phyloP scores from a whole-genome alignment of 805 yeast species.

The Ogataea methanolica region DNA sequence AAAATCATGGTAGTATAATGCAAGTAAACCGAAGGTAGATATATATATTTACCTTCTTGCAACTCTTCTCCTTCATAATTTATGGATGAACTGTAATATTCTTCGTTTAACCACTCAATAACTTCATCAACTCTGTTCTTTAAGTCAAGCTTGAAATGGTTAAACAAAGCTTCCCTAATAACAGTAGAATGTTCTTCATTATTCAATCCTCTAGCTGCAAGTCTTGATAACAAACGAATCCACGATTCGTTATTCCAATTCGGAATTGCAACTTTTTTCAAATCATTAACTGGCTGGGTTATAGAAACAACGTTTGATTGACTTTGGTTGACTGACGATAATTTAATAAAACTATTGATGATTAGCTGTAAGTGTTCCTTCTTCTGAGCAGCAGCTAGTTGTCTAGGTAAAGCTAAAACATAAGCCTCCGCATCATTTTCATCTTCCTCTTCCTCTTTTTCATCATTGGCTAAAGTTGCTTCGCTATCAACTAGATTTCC shows the following conservation, averaged over 20 bases:
- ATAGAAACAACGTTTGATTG: conserved; percentile 17
- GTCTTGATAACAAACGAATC: conserved; percentile 67
- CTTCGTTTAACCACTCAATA: conserved; percentile 93
- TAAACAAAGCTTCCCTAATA: conserved; percentile 66
- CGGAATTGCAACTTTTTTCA: conserved; percentile 53
- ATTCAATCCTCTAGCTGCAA: conserved; percentile 77
- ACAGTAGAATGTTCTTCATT: conserved; percentile 47
- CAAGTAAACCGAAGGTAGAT: conserved; percentile 40
- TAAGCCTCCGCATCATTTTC: conserved; percentile 27
- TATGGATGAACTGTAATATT: conserved; percentile 66
- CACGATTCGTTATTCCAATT: conserved; percentile 64
- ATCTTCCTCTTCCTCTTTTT: conserved; percentile 13
- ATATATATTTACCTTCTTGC: conserved; percentile 10
- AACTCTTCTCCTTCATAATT: conserved; percentile 16
- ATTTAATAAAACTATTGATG: conserved; percentile 52
- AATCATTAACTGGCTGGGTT: conserved; percentile 18
- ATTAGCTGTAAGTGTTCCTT: conserved; percentile 52
- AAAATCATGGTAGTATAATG: conserved; percentile 68
- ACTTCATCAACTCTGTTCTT: conserved; percentile 67
- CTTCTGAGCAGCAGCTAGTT: conserved; percentile 49
- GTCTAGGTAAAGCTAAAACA: conserved; percentile 52
- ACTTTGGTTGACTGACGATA: conserved; percentile 32
- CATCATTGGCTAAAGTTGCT: conserved; percentile 21
- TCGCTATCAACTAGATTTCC: not conserved
- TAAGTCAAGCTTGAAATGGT: conserved; percentile 69